Evolutionary conservation across 306 rosid genomes (phyloP).

Genomic region (Crataegus laevigata): DNA sequence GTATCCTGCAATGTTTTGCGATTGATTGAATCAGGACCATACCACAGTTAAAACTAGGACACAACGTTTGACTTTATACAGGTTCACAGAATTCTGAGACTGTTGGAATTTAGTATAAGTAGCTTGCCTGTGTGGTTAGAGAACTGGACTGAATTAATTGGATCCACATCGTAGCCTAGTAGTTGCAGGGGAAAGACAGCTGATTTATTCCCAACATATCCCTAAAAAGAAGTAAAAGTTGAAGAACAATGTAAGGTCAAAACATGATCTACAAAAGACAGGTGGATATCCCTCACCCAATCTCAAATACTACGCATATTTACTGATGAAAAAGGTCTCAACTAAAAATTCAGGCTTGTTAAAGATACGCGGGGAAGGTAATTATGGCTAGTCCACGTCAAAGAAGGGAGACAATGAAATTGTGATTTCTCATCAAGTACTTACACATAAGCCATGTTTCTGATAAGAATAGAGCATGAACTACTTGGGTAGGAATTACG

Average conservation of each 20-base stretch:
- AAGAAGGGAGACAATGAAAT: not conserved
- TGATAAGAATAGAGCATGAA: not conserved
- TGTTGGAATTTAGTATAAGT: slow-evolving; percentile 35
- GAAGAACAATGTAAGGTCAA: not conserved
- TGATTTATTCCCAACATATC: slow-evolving; percentile 81
- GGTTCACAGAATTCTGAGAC: slow-evolving; percentile 33
- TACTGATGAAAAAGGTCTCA: not conserved
- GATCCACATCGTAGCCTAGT: slow-evolving; percentile 86
- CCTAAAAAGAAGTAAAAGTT: slow-evolving; percentile 32
- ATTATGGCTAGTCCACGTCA: not conserved
- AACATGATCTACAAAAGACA: not conserved
- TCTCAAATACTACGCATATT: not conserved
- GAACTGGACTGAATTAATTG: slow-evolving; percentile 84
- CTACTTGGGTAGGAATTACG: not conserved
- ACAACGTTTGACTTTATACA: slow-evolving; percentile 19
- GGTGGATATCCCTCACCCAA: not conserved
- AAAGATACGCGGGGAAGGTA: not conserved
- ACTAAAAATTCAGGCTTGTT: not conserved
- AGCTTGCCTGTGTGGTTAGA: slow-evolving; percentile 92
- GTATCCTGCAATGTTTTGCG: slow-evolving; percentile 53
- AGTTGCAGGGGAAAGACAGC: slow-evolving; percentile 84
- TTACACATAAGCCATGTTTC: not conserved
- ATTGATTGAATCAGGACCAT: slow-evolving; percentile 22
- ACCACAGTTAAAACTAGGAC: slow-evolving; percentile 18
- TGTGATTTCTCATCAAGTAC: not conserved